A percentile compares a stretch with the other conserved stretches of the same genome.
These are phyloP conservation scores for Jaltomata sinuosa DNA, from an alignment of 257 asterid genomes.

Conservation along the genomic window DNA sequence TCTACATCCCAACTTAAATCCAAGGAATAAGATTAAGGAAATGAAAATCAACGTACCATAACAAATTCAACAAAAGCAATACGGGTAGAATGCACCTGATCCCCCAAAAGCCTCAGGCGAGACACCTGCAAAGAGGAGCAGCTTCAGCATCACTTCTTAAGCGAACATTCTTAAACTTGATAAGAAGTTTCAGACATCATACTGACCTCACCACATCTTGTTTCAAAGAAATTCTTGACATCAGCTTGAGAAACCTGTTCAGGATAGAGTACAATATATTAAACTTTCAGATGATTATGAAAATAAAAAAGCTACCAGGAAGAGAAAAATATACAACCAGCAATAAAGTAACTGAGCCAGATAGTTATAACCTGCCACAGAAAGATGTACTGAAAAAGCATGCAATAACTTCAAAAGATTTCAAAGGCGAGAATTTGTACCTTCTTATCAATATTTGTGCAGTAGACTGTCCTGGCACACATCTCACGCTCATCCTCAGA, in stretches of 20 bases:
- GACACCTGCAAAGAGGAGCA: conserved; percentile 54
- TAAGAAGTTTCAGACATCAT: background rate
- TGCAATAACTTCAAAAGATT: background rate
- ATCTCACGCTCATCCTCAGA: conserved; percentile 96
- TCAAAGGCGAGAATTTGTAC: conserved; percentile 15
- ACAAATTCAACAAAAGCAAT: conserved; percentile 87
- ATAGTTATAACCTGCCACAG: background rate
- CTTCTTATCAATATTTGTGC: conserved; percentile 92
- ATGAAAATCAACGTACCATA: conserved; percentile 36
- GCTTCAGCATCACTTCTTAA: background rate
- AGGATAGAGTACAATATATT: background rate
- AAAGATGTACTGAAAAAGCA: background rate
- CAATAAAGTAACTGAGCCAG: background rate
- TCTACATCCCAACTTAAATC: background rate
- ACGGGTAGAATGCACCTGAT: conserved; percentile 80
- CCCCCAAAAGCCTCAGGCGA: conserved; percentile 92
- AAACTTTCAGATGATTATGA: background rate
- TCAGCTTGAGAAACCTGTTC: conserved; percentile 71
- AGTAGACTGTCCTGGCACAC: conserved; percentile 96
- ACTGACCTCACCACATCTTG: conserved; percentile 84
- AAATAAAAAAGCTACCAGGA: background rate
- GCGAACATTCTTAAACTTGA: background rate
- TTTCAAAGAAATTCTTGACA: conserved; percentile 78
- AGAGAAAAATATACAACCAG: background rate
- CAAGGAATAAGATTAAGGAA: background rate